Evolutionary conservation across 1,139 yeast species (phyloP).

Genomic region (Geotrichum carabidarum): DNA sequence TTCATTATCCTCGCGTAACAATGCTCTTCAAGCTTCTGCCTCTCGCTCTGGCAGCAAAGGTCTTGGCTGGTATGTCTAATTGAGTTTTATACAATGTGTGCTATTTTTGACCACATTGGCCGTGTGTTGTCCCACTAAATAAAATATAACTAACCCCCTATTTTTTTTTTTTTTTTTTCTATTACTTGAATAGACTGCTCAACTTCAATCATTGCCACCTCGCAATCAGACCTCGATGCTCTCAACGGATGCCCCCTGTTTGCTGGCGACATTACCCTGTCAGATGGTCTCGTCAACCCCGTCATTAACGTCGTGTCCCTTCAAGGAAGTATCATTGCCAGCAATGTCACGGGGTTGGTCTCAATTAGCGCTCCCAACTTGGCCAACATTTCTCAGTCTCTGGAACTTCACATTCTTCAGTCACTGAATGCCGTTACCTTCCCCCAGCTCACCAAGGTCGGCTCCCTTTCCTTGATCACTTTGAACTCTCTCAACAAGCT

Average conservation of each 20-base stretch:
- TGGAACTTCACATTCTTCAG: slow-evolving; percentile 61
- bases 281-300: slow-evolving; percentile 45
- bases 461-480: slow-evolving; percentile 70
- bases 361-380: slow-evolving; percentile 73
- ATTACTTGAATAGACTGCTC: too few species aligned
- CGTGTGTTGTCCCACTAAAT: not conserved
- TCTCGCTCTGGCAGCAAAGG: slow-evolving; percentile 6
- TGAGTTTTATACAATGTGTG: not conserved
- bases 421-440: slow-evolving; percentile 62
- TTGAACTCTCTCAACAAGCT: slow-evolving; percentile 72
- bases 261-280: slow-evolving; percentile 69
- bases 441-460: slow-evolving; percentile 77
- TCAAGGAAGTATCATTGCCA: slow-evolving; percentile 66
- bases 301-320: slow-evolving; percentile 56
- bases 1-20: not conserved
- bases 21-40: slow-evolving; percentile 1
- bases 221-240: slow-evolving; percentile 69
- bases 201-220: slow-evolving; percentile 41
- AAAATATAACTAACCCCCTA: not conserved
- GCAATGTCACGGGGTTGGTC: slow-evolving; percentile 58
- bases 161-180: too few species aligned
- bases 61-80: not conserved
- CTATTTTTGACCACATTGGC: too few species aligned
- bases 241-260: slow-evolving; percentile 73
- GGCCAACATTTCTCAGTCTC: slow-evolving; percentile 65